Evolutionary conservation across 2,329 filamentous ascomycete species (phyloP), one percentile per base, ranked within the genome.

Genomic region (Fusarium coicis): DNA sequence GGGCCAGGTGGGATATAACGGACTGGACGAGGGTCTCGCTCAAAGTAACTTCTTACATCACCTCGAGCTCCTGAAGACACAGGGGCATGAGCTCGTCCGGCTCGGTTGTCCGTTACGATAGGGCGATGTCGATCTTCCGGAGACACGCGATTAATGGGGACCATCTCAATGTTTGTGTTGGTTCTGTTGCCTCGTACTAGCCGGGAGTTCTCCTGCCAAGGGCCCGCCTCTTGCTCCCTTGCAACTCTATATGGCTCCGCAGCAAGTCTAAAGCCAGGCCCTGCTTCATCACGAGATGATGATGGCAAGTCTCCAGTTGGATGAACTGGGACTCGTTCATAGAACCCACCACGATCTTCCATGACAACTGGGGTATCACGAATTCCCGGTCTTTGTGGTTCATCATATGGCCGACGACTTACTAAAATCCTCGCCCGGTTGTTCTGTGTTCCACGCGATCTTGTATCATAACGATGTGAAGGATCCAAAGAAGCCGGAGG

Each of bases 331-430:
- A 83, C 76, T 63, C 79, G 81, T 68, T 82, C 82, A 67, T 76
- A 81, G 59, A 83, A 83, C 21, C 81, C 80, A 62, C 81, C 81
- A 36, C 81, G 78, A 72, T 84, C 81, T 68, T 84, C 81, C 82
- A 84, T 84, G 70, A 83, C 59, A 52, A 83, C 77, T 23, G 80
- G 80, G 28, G 79, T 80, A n/a, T 75, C 74, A 43, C 77, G 77
- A 30, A 74, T 77, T 57, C 80, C 82, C 23, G 76, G 76, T 50
- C 79, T 76, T 59, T 77, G 71, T 55, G 75, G 75, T 66, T 82
- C 78, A 58, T 81, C 68, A 55, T 79, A 76, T 28, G 80, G 79
- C 49, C 77, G 78, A 63, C 74, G 77, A 50, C 73, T 74, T 47
- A 76, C 66, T 43, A 73, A 65, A 32, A 73, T 68, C 34, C 61